Base-by-base conservation (phyloP, 2,329 filamentous ascomycete genomes). In the Trichoderma sp. region DNA sequence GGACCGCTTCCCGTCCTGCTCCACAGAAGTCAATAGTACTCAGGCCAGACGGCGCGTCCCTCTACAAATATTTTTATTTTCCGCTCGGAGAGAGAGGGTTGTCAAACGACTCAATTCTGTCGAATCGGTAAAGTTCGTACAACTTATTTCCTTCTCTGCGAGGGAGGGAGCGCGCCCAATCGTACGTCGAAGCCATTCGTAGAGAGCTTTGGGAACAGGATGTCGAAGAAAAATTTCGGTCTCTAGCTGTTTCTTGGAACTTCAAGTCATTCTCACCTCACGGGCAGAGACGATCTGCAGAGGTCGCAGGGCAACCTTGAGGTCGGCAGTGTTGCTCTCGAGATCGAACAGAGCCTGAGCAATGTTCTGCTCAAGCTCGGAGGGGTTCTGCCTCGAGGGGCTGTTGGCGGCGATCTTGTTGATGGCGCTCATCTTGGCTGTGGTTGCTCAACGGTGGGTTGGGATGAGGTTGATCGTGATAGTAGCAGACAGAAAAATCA, bases 321-420 rank as follows among this genome's bases (percentile, higher is more conserved):
- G 92, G 86, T 99, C 96, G 83, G 94, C 88, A 82, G 96, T 97
- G 91, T 97, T 97, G 88, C 91, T 94, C 93, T 99, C 96, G 86
- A 99, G 93, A 82, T 99, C 96, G 88, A 92, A 96, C 76, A 99
- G 93, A 86, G 96, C 96, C 86, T 91, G 92, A 83, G 96, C 96
- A 83, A 99, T 96, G 89, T 87, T 93, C 85, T 89, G 91, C 93
- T 99, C 96, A 79, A 98, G 91, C 91, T 99, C 96, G 77, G 93
- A 97, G 78, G 96, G 96, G 86, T 91, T 96, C 84, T 92, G 89
- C 88, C 93, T 90, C 86, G 95, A 97, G 78, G 95, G 92, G 91
- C 93, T 96, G 91, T 96, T 97, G 83, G 90, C 84, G 83, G 94
- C 94, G 85, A 98, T 98, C 93, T 98, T 98, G 92, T 97, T 97